phyloP scores from a whole-genome alignment of 108 stramenopile genomes.

The Cyclotella choctawhatcheeana region DNA sequence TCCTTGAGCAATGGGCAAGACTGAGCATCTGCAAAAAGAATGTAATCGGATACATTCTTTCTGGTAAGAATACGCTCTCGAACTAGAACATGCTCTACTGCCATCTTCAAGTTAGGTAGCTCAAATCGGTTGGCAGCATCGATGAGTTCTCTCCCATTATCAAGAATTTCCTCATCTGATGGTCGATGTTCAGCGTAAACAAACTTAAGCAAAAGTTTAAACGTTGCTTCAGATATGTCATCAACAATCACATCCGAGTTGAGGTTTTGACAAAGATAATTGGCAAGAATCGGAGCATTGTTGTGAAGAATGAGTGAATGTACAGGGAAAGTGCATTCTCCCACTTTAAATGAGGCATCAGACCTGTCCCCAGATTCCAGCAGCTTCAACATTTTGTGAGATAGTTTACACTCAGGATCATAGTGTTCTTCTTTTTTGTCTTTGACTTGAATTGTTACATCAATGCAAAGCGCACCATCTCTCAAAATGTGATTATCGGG shows the following conservation, averaged over 20 bases:
- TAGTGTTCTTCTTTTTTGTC: neutral
- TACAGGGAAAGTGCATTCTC: too few species aligned
- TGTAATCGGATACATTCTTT: conserved; percentile 2
- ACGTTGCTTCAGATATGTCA: neutral
- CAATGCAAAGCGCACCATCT: conserved; percentile 6
- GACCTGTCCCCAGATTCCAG: neutral
- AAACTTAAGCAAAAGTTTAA: neutral
- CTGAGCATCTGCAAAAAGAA: conserved; percentile 15
- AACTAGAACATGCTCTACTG: conserved; percentile 15
- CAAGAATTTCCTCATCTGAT: neutral
- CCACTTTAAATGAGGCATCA: neutral
- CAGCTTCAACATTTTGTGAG: conserved; percentile 5
- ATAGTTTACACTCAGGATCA: neutral
- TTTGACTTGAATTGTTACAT: conserved; percentile 5
- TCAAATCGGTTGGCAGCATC: conserved; percentile 9
- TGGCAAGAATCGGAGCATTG: too few species aligned
- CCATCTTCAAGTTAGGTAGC: conserved; percentile 11
- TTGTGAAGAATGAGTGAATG: too few species aligned
- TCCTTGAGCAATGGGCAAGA: conserved; percentile 17
- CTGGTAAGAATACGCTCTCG: neutral
- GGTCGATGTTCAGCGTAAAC: conserved; percentile 15
- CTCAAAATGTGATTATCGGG: neutral
- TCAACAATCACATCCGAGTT: neutral
- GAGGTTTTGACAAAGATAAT: too few species aligned
- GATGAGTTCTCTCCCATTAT: conserved; percentile 12